Base-by-base conservation (phyloP, 805 yeast genomes). In the Jamesozyma rosinii region DNA sequence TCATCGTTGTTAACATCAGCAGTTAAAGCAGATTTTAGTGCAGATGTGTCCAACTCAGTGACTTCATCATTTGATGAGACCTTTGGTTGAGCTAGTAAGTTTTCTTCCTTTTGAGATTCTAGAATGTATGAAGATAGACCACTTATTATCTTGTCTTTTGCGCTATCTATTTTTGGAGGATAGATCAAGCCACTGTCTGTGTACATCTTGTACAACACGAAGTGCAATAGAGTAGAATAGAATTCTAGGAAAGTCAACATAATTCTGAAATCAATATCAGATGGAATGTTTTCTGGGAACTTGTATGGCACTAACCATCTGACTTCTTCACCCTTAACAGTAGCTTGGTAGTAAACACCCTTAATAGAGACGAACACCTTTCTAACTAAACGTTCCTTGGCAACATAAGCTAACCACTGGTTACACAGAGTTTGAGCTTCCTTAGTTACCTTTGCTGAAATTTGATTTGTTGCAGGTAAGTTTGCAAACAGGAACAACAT, bases 221-320 rank as follows among this genome's bases (percentile, higher is more conserved):
- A 92, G 59, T 88, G 95, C 58, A 89, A 67, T 54, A 92, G 68
- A 21, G 97, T 90, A 17, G 95, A 81, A 69, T 92, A 92, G 66
- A 92, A 89, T 68, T 92, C 98, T 59, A 92, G 75, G 67, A 92
- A 92, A 1, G 97, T 90, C 58, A 87, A 72, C 98, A 92, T 92
- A 70, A 92, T 87, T 66, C 92, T 77, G 72, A 92, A 90, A 67
- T 92, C 98, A 46, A 92, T 80, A 64, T 92, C 97, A 37, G 82
- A 67, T 38, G 98, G 97, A 53, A 92, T 83, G 64, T 84, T 84
- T 64, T 90, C 95, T 17, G 98, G 96, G 71, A 89, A 92, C 66
- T 88, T 92, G 75, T 82, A 92, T 20, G 98, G 98, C 38, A 87
- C 95, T 47, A 92, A 77, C 98, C 98, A 92, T 67, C 90, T 77